These are phyloP conservation scores for Tuber umbilicatum DNA, from an alignment of 495 filamentous ascomycete species.

Conservation along the genomic window DNA sequence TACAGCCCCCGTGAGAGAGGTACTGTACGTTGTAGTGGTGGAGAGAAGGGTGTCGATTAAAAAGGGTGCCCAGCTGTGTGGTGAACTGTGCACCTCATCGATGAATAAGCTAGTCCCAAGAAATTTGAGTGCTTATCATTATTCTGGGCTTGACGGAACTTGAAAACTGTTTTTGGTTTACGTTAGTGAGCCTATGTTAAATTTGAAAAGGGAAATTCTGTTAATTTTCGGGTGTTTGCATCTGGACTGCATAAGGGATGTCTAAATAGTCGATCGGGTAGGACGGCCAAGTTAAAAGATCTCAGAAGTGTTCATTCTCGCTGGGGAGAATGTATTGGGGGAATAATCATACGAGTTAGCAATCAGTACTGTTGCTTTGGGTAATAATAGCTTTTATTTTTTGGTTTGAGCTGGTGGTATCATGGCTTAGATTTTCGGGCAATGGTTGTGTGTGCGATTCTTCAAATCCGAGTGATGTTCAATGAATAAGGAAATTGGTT, in stretches of 20 bases:
- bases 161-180: background rate
- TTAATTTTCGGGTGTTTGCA: conserved; percentile 4
- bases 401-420: background rate
- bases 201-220: background rate
- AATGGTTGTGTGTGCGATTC: background rate
- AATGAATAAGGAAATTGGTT: too few species aligned
- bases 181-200: background rate
- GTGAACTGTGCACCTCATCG: background rate
- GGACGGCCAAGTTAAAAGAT: background rate
- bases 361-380: background rate
- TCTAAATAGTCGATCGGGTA: background rate
- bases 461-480: background rate
- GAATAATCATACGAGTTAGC: background rate
- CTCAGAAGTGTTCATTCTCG: background rate
- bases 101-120: background rate
- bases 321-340: background rate
- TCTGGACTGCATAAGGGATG: background rate
- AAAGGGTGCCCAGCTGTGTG: background rate
- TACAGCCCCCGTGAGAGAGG: background rate
- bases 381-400: background rate
- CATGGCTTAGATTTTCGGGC: background rate
- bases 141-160: background rate
- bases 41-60: background rate
- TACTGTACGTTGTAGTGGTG: background rate
- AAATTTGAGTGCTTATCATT: background rate